A percentile compares a stretch with the other conserved stretches of the same genome.
Evolutionary conservation across 345 rosid species (phyloP).

Genomic region (Turnera subulata): DNA sequence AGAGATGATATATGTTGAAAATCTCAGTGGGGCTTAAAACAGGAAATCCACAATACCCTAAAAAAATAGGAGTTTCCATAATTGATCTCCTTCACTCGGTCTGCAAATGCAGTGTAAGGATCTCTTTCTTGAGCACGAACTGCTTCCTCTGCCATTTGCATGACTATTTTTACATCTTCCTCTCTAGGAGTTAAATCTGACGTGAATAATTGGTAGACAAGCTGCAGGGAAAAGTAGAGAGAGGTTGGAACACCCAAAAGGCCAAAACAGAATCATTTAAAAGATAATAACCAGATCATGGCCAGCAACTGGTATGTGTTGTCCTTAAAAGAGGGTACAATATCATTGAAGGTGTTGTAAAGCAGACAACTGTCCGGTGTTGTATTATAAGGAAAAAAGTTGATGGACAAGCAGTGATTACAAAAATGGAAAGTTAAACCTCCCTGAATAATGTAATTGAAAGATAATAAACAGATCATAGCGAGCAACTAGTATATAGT

Average conservation of each 20-base stretch:
- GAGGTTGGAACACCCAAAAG: slow-evolving; percentile 2
- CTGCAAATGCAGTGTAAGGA: slow-evolving; percentile 77
- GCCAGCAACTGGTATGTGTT: neutral
- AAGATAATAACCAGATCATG: neutral
- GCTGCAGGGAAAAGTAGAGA: slow-evolving; percentile 42
- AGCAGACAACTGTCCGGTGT: too few species aligned
- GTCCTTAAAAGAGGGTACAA: too few species aligned
- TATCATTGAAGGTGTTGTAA: too few species aligned
- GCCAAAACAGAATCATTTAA: neutral
- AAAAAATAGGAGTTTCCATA: slow-evolving; percentile 89
- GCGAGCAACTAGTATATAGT: neutral
- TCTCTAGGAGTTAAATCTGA: slow-evolving; percentile 72
- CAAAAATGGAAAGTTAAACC: too few species aligned
- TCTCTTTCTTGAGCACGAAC: slow-evolving; percentile 91
- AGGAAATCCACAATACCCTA: slow-evolving; percentile 46
- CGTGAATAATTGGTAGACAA: slow-evolving; percentile 78
- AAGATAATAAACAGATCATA: neutral
- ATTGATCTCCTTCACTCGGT: slow-evolving; percentile 80
- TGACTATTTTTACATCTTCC: slow-evolving; percentile 84
- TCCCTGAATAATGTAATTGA: too few species aligned
- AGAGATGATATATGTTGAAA: slow-evolving; percentile 4
- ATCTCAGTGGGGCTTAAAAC: slow-evolving; percentile 5
- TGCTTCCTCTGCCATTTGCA: slow-evolving; percentile 89
- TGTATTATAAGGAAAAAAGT: too few species aligned
- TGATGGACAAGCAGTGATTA: too few species aligned